These are phyloP conservation scores for Alternaria incomplexa DNA, from an alignment of 2,329 filamentous ascomycete species.

Conservation along the genomic window DNA sequence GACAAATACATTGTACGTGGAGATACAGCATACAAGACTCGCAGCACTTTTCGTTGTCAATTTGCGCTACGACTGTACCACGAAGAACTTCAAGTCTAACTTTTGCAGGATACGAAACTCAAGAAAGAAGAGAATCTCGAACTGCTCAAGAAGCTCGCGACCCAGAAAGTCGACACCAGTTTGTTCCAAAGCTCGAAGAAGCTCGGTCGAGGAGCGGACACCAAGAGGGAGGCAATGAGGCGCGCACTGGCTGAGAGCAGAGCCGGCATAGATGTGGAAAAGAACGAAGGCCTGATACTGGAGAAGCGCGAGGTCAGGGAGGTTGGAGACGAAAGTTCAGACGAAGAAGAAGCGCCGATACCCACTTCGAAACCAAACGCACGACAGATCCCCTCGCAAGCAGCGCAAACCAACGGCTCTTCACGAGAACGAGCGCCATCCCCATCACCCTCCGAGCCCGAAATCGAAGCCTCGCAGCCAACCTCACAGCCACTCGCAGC, in stretches of 20 bases:
- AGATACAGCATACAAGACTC: neutral
- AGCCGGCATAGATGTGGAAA: slow-evolving; percentile 65
- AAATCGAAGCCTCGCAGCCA: slow-evolving; percentile 15
- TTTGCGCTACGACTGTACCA: neutral
- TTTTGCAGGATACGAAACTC: slow-evolving; percentile 77
- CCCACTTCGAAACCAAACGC: neutral
- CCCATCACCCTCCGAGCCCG: slow-evolving; percentile 19
- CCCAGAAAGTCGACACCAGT: slow-evolving; percentile 80
- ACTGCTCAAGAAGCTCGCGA: slow-evolving; percentile 81
- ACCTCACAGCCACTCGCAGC: neutral
- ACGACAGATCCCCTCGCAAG: neutral
- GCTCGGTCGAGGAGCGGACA: slow-evolving; percentile 72
- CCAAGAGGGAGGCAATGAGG: slow-evolving; percentile 71
- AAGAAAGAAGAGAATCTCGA: slow-evolving; percentile 90
- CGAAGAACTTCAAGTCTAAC: slow-evolving; percentile 3
- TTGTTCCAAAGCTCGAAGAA: slow-evolving; percentile 78
- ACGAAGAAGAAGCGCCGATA: slow-evolving; percentile 11
- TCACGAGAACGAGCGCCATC: slow-evolving; percentile 25
- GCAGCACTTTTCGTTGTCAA: neutral
- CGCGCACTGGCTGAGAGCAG: slow-evolving; percentile 68
- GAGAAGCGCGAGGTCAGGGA: slow-evolving; percentile 42
- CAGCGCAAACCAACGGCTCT: neutral
- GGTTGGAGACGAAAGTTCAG: slow-evolving; percentile 32
- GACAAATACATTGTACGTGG: slow-evolving; percentile 69
- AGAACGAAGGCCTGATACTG: slow-evolving; percentile 63